Evolutionary conservation across 140 eudicot species (phyloP), one percentile per base, ranked within the genome.

Genomic region (Senecio squalidus): DNA sequence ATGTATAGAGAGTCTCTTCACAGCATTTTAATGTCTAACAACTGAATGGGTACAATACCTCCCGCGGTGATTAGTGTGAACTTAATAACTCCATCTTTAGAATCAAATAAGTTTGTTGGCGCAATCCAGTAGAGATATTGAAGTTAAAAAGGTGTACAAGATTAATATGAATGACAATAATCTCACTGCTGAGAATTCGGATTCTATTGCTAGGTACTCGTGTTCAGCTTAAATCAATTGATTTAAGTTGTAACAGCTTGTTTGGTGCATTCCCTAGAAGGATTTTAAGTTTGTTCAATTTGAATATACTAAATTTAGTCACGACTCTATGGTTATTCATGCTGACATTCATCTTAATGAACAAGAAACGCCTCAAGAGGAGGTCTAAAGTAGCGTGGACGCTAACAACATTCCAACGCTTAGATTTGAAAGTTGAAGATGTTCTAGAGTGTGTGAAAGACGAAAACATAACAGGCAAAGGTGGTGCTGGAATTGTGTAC

Each of bases 401-500:
- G 48, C 54, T 74, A 13, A 74, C 80, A 0, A 69, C 75, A 0
- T 74, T 74, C 65, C 75, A 74, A 53, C 70, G 80, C 13, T 40
- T 62, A 22, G 79, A 78, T 30, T 30, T 82, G 41, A 74, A 54
- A 66, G 79, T 70, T 2, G 82, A 82, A 36, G 89, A 82, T 14
- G 74, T 82, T 21, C 44, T 78, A 0, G 84, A 77, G 5, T 78
- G 78, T 48, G 48, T 82, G 52, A 70, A 72, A 46, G 84, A 81
- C 6, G 81, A 71, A 60, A 77, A 76, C 45, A 39, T 81, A 1
- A 81, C 78, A 18, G 89, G 89, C 3, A 77, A 68, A 67, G 89
- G 89, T 8, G 89, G 84, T 22, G 84, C 82, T 0, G 89, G 89
- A 9, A 53, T 68, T 0, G 89, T 82, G 28, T 82, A 82, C 59